Conservation (phyloP, 2,329 filamentous ascomycete genomes). For the Stagonosporopsis tanaceti region DNA sequence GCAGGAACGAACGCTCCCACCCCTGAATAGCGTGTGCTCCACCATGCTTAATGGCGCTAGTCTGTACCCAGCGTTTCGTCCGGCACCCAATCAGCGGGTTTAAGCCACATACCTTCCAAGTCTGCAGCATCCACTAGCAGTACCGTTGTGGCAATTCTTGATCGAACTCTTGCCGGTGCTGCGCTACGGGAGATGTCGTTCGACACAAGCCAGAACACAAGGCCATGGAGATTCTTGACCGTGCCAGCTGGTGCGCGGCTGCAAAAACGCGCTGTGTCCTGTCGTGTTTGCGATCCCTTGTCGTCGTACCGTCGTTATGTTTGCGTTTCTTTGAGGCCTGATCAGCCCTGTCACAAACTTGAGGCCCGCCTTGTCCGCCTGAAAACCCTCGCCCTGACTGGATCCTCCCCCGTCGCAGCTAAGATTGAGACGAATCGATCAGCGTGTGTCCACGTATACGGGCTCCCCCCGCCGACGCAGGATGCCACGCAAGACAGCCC, state of each 20-base stretch:
- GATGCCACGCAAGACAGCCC: constrained; percentile 13
- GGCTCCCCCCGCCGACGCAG: constrained; percentile 2
- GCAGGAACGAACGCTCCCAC: constrained; percentile 21
- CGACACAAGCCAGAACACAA: constrained; percentile 10
- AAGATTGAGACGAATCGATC: constrained; percentile 31
- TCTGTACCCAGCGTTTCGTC: constrained; percentile 18
- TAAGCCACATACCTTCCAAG: constrained; percentile 12
- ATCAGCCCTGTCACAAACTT: constrained; percentile 44
- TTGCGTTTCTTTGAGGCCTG: constrained; percentile 46
- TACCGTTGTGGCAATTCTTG: constrained; percentile 38
- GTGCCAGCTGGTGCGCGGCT: not conserved
- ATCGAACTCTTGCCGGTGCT: constrained; percentile 19
- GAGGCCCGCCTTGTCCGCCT: constrained; percentile 8
- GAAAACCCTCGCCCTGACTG: constrained; percentile 34
- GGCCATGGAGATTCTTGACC: constrained; percentile 8
- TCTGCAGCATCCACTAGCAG: constrained; percentile 17
- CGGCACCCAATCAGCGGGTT: constrained; percentile 13
- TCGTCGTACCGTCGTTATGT: constrained; percentile 28
- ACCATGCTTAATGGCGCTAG: constrained; percentile 16
- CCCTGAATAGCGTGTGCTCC: constrained; percentile 18
- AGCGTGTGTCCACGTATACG: constrained; percentile 28
- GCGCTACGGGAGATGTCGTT: constrained; percentile 21
- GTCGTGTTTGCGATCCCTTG: constrained; percentile 13
- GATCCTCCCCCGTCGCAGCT: constrained; percentile 18
- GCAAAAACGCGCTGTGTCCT: constrained; percentile 1